Evolutionary conservation across 805 yeast genomes (phyloP).

Genomic region (Spathaspora arborariae): DNA sequence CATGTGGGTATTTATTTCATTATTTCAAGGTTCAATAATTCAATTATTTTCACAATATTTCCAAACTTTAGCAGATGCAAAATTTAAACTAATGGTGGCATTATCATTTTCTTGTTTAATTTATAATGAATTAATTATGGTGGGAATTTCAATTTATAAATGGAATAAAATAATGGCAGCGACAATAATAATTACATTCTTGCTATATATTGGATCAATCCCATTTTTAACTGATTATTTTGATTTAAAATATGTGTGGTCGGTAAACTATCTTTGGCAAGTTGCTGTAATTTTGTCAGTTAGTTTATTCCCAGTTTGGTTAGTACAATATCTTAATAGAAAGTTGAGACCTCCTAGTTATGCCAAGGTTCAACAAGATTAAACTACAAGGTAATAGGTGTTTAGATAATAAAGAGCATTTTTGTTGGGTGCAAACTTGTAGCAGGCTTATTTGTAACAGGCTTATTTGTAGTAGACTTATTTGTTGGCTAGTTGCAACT

Average conservation of each 20-base stretch:
- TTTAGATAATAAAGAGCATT: background rate
- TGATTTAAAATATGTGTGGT: constrained; percentile 59
- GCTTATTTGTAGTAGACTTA: no score
- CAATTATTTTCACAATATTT: constrained; percentile 80
- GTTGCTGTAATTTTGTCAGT: constrained; percentile 56
- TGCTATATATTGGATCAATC: constrained; percentile 64
- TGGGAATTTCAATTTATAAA: constrained; percentile 84
- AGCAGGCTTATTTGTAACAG: no score
- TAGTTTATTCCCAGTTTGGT: constrained; percentile 88
- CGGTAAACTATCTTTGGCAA: constrained; percentile 67
- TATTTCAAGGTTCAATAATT: constrained; percentile 87
- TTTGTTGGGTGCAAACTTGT: background rate
- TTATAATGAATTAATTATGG: constrained; percentile 88
- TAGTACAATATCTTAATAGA: constrained; percentile 69
- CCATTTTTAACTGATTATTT: constrained; percentile 90
- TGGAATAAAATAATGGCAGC: constrained; percentile 81
- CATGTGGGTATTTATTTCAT: constrained; percentile 83
- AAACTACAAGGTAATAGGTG: background rate
- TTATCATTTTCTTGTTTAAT: constrained; percentile 77
- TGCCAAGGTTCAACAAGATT: constrained; percentile 90
- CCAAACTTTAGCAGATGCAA: constrained; percentile 51
- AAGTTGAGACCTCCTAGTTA: constrained; percentile 89
- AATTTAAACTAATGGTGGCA: constrained; percentile 77
- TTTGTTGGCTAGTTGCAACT: no score
- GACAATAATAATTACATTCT: constrained; percentile 67